Conservation (phyloP, 148 eudicot genomes). For the Dianthus caryophyllus region DNA sequence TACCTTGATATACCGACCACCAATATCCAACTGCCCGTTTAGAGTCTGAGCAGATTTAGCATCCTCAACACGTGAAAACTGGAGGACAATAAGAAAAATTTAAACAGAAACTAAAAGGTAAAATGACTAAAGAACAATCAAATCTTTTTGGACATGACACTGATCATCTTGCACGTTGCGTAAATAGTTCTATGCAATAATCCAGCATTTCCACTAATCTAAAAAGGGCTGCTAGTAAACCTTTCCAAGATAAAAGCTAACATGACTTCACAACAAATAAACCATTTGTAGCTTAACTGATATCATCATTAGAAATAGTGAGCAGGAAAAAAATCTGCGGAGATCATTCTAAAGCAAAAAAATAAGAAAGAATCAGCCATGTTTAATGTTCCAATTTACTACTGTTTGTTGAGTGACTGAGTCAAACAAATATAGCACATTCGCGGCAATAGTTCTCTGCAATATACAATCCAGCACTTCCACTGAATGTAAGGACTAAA, state of each 20-base stretch:
- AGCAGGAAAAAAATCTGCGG: not conserved
- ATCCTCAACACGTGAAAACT: slow-evolving; percentile 95
- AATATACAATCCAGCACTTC: not conserved
- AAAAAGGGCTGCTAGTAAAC: not conserved
- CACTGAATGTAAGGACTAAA: not conserved
- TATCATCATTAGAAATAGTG: not conserved
- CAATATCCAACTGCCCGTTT: slow-evolving; percentile 87
- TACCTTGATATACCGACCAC: slow-evolving; percentile 84
- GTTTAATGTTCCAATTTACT: not conserved
- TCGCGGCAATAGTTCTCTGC: not conserved
- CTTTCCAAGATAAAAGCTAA: too few relatives aligned
- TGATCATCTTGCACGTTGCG: not conserved
- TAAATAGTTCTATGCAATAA: not conserved
- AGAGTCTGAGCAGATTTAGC: slow-evolving; percentile 76
- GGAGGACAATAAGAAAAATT: slow-evolving; percentile 17
- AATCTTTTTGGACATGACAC: not conserved
- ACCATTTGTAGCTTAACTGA: not conserved
- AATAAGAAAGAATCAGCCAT: not conserved
- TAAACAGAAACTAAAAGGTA: not conserved
- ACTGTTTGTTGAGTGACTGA: too few relatives aligned
- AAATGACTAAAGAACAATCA: not conserved
- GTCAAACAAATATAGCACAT: not conserved
- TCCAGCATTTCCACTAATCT: not conserved
- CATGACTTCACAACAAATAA: slow-evolving; percentile 1
- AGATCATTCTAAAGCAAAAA: slow-evolving; percentile 6